These are phyloP conservation scores for Aspergillus asperescens DNA, from an alignment of 495 filamentous ascomycete species.

Conservation along the genomic window DNA sequence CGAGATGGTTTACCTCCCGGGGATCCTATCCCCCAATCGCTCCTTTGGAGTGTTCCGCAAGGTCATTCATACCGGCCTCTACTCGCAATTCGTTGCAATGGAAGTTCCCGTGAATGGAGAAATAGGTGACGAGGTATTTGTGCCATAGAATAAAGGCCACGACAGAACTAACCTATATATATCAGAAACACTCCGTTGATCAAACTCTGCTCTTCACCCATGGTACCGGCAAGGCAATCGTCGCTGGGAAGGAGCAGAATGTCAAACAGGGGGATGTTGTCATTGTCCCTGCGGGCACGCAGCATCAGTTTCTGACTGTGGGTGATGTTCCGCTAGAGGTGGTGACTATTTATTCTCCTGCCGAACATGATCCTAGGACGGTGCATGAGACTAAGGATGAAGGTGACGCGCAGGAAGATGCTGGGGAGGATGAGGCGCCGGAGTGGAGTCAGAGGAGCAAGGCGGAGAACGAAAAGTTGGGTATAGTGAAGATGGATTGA, in stretches of 20 bases:
- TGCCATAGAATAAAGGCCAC: neutral
- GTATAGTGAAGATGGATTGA: slow-evolving; percentile 40
- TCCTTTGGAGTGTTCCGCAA: slow-evolving; percentile 54
- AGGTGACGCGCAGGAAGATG: slow-evolving; percentile 55
- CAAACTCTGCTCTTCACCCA: slow-evolving; percentile 61
- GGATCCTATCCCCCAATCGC: slow-evolving; percentile 47
- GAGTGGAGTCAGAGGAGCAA: slow-evolving; percentile 52
- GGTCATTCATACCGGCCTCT: slow-evolving; percentile 58
- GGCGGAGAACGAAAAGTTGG: slow-evolving; percentile 52
- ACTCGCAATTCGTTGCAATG: slow-evolving; percentile 60
- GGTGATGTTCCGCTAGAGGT: slow-evolving; percentile 49
- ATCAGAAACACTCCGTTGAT: slow-evolving; percentile 50
- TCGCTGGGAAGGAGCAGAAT: slow-evolving; percentile 53
- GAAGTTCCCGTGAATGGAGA: slow-evolving; percentile 58
- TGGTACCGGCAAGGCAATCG: slow-evolving; percentile 51
- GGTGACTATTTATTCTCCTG: slow-evolving; percentile 58
- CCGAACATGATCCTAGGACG: slow-evolving; percentile 52
- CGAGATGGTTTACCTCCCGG: slow-evolving; percentile 55
- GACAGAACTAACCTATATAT: no score
- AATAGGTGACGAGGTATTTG: slow-evolving; percentile 59
- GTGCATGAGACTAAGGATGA: slow-evolving; percentile 59
- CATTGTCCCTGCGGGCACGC: slow-evolving; percentile 59
- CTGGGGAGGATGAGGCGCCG: slow-evolving; percentile 56
- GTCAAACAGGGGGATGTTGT: slow-evolving; percentile 57
- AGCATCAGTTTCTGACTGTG: slow-evolving; percentile 63